These are phyloP conservation scores for Volutella citrinella DNA, from an alignment of 2,329 filamentous ascomycete species.

Conservation along the genomic window DNA sequence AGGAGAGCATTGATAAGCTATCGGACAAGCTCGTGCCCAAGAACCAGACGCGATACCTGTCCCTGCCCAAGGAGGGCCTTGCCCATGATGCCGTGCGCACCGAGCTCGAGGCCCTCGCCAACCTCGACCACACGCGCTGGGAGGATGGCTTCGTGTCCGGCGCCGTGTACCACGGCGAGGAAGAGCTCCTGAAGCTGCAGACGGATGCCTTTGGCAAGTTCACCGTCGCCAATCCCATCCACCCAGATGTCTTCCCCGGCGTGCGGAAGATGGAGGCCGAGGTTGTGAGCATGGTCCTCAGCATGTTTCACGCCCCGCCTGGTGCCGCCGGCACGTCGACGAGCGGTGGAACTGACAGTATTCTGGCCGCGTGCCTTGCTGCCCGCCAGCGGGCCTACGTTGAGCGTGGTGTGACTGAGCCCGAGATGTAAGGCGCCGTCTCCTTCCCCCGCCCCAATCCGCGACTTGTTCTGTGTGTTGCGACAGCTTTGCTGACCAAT, in stretches of 20 bases:
- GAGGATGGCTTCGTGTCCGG: conserved; percentile 94
- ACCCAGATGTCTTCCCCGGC: conserved; percentile 96
- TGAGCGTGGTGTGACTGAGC: conserved; percentile 85
- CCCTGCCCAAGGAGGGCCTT: conserved; percentile 82
- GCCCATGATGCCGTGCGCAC: conserved; percentile 71
- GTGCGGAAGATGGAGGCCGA: conserved; percentile 99
- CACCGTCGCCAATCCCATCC: conserved; percentile 92
- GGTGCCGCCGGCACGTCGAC: conserved; percentile 86
- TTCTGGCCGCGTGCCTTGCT: conserved; percentile 89
- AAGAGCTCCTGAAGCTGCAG: conserved; percentile 77
- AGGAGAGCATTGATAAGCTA: conserved; percentile 74
- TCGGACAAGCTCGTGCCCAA: conserved; percentile 79
- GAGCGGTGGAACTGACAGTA: conserved; percentile 91
- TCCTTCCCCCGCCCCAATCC: not conserved
- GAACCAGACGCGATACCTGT: conserved; percentile 68
- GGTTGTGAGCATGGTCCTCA: conserved; percentile 90
- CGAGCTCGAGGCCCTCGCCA: conserved; percentile 75
- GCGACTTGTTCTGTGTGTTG: no score
- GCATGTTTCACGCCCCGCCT: conserved; percentile 85
- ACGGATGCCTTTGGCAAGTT: conserved; percentile 92
- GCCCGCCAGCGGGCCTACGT: conserved; percentile 84
- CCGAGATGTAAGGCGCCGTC: conserved; percentile 72
- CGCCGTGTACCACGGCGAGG: conserved; percentile 92
- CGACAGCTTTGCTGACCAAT: conserved; percentile 15
- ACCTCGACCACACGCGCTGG: conserved; percentile 93